Conservation (phyloP, 169 alveolate genomes). For the Plasmodium vinckei region DNA sequence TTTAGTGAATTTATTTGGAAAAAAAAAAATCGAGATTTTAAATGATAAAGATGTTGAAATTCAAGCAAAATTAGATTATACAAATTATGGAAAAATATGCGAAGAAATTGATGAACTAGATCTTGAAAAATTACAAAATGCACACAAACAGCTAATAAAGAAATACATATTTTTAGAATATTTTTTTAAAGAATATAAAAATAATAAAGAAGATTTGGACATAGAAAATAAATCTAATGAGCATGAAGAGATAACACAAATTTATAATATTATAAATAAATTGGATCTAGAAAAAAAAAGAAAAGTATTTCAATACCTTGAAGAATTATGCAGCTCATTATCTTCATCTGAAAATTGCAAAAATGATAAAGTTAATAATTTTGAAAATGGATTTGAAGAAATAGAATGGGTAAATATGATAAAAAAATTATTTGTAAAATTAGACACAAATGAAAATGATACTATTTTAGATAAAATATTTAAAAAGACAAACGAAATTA, state of each 20-base stretch:
- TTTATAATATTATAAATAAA: too few relatives aligned
- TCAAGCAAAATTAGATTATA: background rate
- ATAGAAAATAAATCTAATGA: background rate
- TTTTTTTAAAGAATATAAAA: background rate
- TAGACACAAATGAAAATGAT: background rate
- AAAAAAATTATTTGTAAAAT: background rate
- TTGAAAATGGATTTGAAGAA: too few relatives aligned
- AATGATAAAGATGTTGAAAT: background rate
- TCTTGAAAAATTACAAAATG: background rate
- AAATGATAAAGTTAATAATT: too few relatives aligned
- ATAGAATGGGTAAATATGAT: too few relatives aligned
- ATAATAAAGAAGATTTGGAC: background rate
- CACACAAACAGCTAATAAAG: conserved; percentile 9
- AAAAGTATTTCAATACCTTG: too few relatives aligned
- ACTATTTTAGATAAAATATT: conserved; percentile 26
- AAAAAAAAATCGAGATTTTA: background rate
- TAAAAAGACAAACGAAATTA: conserved; percentile 21
- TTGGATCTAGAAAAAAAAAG: too few relatives aligned
- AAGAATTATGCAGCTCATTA: too few relatives aligned
- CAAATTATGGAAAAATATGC: conserved; percentile 14
- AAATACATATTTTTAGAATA: conserved; percentile 9
- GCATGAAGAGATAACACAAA: too few relatives aligned
- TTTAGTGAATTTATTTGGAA: background rate
- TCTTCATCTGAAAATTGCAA: too few relatives aligned
- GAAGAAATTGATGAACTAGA: conserved; percentile 8